Base-by-base conservation (phyloP, 768 basidiomycete genomes). In the Gloeophyllum trabeum region DNA sequence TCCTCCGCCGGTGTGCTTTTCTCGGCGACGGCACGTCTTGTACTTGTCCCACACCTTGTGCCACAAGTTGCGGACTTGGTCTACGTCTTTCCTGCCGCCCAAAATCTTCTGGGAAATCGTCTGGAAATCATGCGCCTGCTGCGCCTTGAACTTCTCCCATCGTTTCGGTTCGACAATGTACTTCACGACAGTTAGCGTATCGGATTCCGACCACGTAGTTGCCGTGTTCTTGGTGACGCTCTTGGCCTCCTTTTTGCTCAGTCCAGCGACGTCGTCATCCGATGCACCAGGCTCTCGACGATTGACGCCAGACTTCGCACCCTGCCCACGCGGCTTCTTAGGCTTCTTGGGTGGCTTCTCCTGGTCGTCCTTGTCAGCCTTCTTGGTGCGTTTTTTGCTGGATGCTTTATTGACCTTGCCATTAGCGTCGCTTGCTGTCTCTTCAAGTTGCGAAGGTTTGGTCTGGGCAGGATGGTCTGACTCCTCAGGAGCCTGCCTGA, bases 1-100 rank as follows among this genome's bases (percentile, higher is more conserved):
- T 12, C 48, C 47, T 7, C 48, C 47, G 5, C 47, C 47, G 5
- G 47, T 49, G 32, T 49, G 48, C 34, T 43, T 25, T 10, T 39
- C 10, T 4, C 18, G 28, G 20, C 42, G 30, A 16, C 39, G n/a
- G n/a, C 32, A 26, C 10, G 28, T 35, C 39, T 41, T 49, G 35
- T 49, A 48, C 42, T 43, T 40, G 20, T 20, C 32, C 36, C 5
- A 21, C 10, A 37, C 7, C 10, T 37, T 7, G 7, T 12, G 7
- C 36, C 36, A 37, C 12, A 10, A 10, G 20, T 10, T 10, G 10
- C 20, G 7, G 7, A 37, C 36, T 21, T 37, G 36, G 10, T 10
- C 20, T 10, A 21, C 36, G 10, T 7, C 20, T 19, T 37, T 37
- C 10, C 20, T 10, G 12, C 20, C 20, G 10, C 20, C 20, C 36